Base-by-base conservation (phyloP, 371 early-diverging fungal species). In the Funneliformis caledonium region DNA sequence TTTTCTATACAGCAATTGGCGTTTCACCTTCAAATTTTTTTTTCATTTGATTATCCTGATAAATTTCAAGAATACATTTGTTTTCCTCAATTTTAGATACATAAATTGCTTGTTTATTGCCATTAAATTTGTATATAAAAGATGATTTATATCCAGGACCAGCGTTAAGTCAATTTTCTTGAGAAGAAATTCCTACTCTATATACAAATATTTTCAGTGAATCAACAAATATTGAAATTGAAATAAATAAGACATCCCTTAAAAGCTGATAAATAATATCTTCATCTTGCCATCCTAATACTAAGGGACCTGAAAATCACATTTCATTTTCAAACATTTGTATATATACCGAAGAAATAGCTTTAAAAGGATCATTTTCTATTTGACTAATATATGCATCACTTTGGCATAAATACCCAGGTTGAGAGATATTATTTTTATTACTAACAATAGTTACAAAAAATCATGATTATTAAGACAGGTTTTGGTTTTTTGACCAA, bases 401-500 rank as follows among this genome's bases (percentile, higher is more conserved):
- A 65, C 33, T 26, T 37, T 65, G 12, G 37, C 67, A 65, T 0
- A 65, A 33, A 65, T 65, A 65, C 12, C 67, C 67, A 33, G 67
- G 37, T 31, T 6, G 33, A 37, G 26, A 65, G 67, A 4, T 6
- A 69, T 69, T 45, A 4, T 69, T 45, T 42, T 33, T 14, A 69
- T 69, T 16, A 14, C 69, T 45, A 42, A 69, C 45, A 43, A 69
- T 69, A n/a, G 47, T 69, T 43, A 69, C 19, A 69, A 45, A 43
- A 45, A 69, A 69, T 69, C 45, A 45, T 1, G 9, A 45, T 45
- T 19, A 68, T 68, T 37, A 43, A 68, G 68, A 67, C 22, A 14
- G 4, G 37, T 37, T 33, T 37, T 33, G 4, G 33, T 67, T 26
- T 61, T 61, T 61, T 61, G 61, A 4, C 8, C 22, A 19, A 61